Evolutionary conservation across 1,139 yeast species (phyloP), one percentile per base, ranked within the genome.

Genomic region (Hansenula sp.): DNA sequence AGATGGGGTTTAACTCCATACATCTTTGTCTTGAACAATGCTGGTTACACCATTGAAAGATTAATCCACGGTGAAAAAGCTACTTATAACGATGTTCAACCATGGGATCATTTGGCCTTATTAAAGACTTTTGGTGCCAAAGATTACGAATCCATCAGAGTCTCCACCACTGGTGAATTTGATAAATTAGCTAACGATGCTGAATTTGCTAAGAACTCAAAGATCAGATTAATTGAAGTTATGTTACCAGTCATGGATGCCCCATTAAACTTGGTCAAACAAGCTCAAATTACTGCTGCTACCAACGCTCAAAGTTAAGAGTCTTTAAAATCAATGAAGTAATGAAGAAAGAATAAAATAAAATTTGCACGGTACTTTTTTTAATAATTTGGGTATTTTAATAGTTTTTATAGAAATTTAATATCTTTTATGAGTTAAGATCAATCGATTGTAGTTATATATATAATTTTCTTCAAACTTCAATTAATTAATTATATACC

Each of bases 41-140:
- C 79, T 54, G 96, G 96, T 61, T 87, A 87, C 74, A 87, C 96
- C 52, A 87, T 88, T 64, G 96, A 88, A 71, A 79, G 91, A 67
- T 76, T 88, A 68, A 86, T 88, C 55, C 96, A 87, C 68, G 96
- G 96, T 55, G 81, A 76, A 57, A 72, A 70, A 38, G 93, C 94
- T 38, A 63, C 73, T 41, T 88, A 88, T 71, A 87, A 88, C 65
- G 86, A 84, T 59, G 81, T 88, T 59, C 94, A 87, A 67, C 75
- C 81, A 51, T 88, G 96, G 96, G 76, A 84, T 62, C 87, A 87
- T 70, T 72, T 76, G 65, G 72, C 73, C 47, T 64, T 87, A 53
- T 73, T 87, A 62, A 82, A 83, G 45, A 67, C 84, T 43, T 88
- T 87, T 71, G 85, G 84, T 62, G 89, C 91, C 53, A 74, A 74